Base-by-base conservation (phyloP, 2,329 filamentous ascomycete genomes). In the Nannizziopsis arthrosporioides region DNA sequence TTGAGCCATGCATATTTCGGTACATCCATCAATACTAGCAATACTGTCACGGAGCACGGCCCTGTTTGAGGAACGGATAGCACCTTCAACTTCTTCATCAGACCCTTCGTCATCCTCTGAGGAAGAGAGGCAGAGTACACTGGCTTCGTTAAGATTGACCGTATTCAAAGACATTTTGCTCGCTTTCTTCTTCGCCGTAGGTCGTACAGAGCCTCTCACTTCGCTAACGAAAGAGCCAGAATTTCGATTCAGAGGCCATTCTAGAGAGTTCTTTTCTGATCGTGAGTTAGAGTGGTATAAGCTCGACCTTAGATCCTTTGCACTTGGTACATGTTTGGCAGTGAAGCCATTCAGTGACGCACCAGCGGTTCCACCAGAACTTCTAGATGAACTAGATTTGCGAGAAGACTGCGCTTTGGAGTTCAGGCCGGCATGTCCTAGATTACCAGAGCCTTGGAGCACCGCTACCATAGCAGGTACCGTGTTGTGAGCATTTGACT, bases 81-180 rank as follows among this genome's bases (percentile, higher is more conserved):
- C 52, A 15, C 34, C 45, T 18, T 51, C 47, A 22, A 54, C 51
- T 11, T 56, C 51, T 10, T 63, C 59, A 17, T 64, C 51, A 7
- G 62, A 59, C 19, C 64, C 63, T 1, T 68, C 68, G 17, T 64
- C 69, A 42, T 70, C 67, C 48, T 72, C 70, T 0, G 70, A 73
- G n/a, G 70, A 73, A 2, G 70, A 73, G 38, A 73, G 64, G 44
- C 65, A 69, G 8, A 73, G 65, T 9, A 73, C 61, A 52, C 71
- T 73, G 6, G 66, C 66, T 11, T 65, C 62, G 38, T 66, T 65
- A 18, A 73, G 59, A 51, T 73, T 68, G 10, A 58, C 59, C 30
- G 62, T 62, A 37, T 60, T 61, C 54, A 70, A 51, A 4, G 62
- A 63, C 34, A 57, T 63, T 48, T 58, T 64, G 53, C 65, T 66